A percentile compares a stretch with the other conserved stretches of the same genome.
Evolutionary conservation across 345 rosid genomes (phyloP).

Genomic region (Erysimum cheiranthoides): DNA sequence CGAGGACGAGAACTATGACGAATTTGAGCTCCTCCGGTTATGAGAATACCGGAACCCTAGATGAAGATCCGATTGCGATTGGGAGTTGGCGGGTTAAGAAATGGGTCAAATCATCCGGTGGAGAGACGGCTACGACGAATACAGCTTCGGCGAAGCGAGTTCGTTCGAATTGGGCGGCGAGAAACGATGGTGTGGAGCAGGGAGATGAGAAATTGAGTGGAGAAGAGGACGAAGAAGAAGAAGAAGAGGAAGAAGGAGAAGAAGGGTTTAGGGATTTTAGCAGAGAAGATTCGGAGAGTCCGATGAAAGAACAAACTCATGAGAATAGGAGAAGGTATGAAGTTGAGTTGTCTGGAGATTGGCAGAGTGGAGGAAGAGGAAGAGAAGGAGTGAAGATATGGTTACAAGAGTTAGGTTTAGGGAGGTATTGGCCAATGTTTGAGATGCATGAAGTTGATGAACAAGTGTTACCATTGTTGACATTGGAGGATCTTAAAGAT

Average conservation of each 20-base stretch:
- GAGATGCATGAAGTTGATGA: slow-evolving; percentile 92
- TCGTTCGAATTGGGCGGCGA: slow-evolving; percentile 70
- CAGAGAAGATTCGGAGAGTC: slow-evolving; percentile 72
- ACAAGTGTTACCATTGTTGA: slow-evolving; percentile 78
- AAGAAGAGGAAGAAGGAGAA: slow-evolving; percentile 62
- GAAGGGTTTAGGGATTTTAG: slow-evolving; percentile 60
- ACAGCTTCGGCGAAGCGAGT: slow-evolving; percentile 52
- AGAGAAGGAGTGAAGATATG: slow-evolving; percentile 39
- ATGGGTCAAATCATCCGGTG: slow-evolving; percentile 37
- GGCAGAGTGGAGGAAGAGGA: slow-evolving; percentile 54
- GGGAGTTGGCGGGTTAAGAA: slow-evolving; percentile 74
- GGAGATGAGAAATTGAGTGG: slow-evolving; percentile 62
- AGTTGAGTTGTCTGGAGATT: slow-evolving; percentile 50
- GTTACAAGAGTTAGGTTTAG: slow-evolving; percentile 59
- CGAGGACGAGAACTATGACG: slow-evolving; percentile 67
- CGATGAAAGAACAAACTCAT: slow-evolving; percentile 60
- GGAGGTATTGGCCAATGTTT: slow-evolving; percentile 77
- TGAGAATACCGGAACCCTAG: slow-evolving; percentile 61
- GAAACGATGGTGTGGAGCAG: slow-evolving; percentile 52
- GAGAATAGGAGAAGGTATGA: slow-evolving; percentile 40
- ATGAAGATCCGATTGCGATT: slow-evolving; percentile 61
- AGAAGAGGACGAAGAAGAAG: slow-evolving; percentile 56
- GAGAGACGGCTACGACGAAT: neutral
- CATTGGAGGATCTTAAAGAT: slow-evolving; percentile 88
- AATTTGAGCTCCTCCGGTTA: slow-evolving; percentile 53